A percentile compares a stretch with the other conserved stretches of the same genome.
Evolutionary conservation across 2,329 filamentous ascomycete species (phyloP).

Genomic region (Penicillium sp.): DNA sequence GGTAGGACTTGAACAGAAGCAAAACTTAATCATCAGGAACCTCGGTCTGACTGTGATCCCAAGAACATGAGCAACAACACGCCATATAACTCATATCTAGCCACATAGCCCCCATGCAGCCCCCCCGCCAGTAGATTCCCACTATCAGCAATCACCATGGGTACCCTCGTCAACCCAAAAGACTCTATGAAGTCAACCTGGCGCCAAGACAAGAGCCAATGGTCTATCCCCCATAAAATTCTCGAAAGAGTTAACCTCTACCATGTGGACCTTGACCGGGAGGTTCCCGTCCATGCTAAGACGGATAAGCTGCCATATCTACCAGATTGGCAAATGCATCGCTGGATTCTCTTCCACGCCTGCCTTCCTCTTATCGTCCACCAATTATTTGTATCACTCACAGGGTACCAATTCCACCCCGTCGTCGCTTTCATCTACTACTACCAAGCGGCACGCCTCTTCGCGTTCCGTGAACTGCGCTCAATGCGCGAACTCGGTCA

Average conservation of each 20-base stretch:
- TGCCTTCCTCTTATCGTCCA: constrained; percentile 41
- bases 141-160: not conserved
- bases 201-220: constrained; percentile 25
- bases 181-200: constrained; percentile 35
- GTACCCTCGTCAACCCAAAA: constrained; percentile 11
- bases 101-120: not conserved
- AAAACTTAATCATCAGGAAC: not conserved
- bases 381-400: constrained; percentile 32
- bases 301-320: constrained; percentile 43
- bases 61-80: not conserved
- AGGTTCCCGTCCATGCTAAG: constrained; percentile 42
- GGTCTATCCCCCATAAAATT: constrained; percentile 25
- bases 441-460: constrained; percentile 10
- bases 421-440: constrained; percentile 41
- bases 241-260: constrained; percentile 26
- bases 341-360: constrained; percentile 44
- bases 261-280: constrained; percentile 22
- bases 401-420: constrained; percentile 30
- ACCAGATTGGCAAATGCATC: constrained; percentile 36
- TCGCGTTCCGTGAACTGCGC: constrained; percentile 37
- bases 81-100: not conserved
- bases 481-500: constrained; percentile 22
- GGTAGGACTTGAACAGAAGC: not conserved
- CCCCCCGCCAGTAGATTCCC: not conserved
- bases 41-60: not conserved